Evolutionary conservation across 352 stramenopile genomes (phyloP), one percentile per base, ranked within the genome.

Genomic region (Globisporangium rhizosaccharum): DNA sequence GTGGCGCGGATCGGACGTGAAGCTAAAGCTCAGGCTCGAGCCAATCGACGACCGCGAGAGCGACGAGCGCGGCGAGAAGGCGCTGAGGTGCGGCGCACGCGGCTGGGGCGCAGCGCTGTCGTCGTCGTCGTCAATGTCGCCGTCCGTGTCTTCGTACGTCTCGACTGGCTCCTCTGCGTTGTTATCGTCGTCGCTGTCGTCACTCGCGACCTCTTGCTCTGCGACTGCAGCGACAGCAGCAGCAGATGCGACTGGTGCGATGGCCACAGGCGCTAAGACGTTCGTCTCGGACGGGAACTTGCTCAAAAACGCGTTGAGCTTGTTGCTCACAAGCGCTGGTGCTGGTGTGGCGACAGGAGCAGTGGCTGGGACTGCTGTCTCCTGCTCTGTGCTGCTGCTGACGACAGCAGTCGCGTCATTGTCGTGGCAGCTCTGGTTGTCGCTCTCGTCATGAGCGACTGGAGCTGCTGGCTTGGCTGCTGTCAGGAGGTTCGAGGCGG

Each of bases 271-370:
- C 44, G 44, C 44, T 26, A 65, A 53, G 12, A 65, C 59, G 47
- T 65, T 65, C 7, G 59, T 52, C 26, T 65, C 55, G n/a, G 59
- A 65, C 26, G 79, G 76, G 57, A 91, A 81, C 56, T 88, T 85
- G 61, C 70, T 87, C 10, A 91, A 67, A 56, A 91, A 91, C 15
- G 76, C 75, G 20, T 63, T 84, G 23, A 91, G 69, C 25, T 73
- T 68, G 60, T 63, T 87, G 55, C 9, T 60, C 15, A 41, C 26
- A 1, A 20, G 30, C 20, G 53, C 37, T 12, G 44, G 45, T 8
- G 52, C 10, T 12, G 52, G 18, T 1, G 25, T 5, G 2, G 39
- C 20, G 20, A 26, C 39, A 10, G 56, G 26, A 17, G 56, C 5
- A 14, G n/a, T 14, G 1, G 14, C 42, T 48, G 8, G 6, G 15